Base-by-base conservation (phyloP, 306 rosid species). In the Mimosa bimucronata region DNA sequence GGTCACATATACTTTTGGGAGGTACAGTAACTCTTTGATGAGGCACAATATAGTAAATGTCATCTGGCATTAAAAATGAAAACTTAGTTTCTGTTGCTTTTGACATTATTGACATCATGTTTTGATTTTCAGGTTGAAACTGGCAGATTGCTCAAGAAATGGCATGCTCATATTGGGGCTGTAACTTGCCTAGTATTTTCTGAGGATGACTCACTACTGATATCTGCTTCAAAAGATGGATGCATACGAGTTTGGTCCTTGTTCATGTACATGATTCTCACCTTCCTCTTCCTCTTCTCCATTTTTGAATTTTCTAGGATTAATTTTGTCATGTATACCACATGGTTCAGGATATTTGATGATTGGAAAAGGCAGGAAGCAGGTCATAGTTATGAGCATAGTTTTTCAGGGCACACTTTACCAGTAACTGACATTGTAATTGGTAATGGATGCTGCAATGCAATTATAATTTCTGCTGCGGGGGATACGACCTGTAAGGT, bases 1-100 rank as follows among this genome's bases (percentile, higher is more conserved):
- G 98, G 99, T 73, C 79, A 88, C 50, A 89, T 93, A 8, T 91
- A 90, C 88, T 79, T 93, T 60, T 95, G 98, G 99, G 97, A 93
- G 93, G 96, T 95, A 46, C 30, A 11, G 61, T 66, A 79, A 57
- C 26, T 31, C 8, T 44, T 16, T 65, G 31, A 34, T 77, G 9
- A 44, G 52, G 2, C 34, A 4, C 71, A 40, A 15, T 38, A 19
- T 29, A 40, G 44, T 45, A 71, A 71, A 55, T 1, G 31, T 72
- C 37, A 65, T 34, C 75, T 6, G 30, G 50, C 48, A 60, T 68
- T 81, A 73, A 74, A 38, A 58, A 34, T 15, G 38, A 60, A 48
- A 44, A 53, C 41, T 28, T 79, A 9, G 10, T 65, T 61, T 66
- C 34, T 29, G 55, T 61, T 64, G 40, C 15, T 21, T 11, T 74